Evolutionary conservation across 148 eudicot genomes (phyloP).

Genomic region (Fagopyrum esculentum): DNA sequence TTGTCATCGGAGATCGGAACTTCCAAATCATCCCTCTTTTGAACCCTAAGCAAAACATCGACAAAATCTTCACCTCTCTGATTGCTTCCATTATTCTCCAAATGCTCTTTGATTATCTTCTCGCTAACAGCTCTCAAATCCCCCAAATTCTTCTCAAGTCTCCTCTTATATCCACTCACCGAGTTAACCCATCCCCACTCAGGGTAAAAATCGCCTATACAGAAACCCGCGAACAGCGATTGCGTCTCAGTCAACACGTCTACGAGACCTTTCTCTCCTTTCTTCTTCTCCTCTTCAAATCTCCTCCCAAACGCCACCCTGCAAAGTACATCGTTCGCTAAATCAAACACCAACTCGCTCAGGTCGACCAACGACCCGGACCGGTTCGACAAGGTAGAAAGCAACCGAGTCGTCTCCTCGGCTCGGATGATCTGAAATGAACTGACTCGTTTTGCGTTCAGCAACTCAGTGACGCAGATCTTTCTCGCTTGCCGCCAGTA

Average conservation of each 20-base stretch:
- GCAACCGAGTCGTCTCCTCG: slow-evolving; percentile 30
- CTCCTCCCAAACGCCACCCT: slow-evolving; percentile 56
- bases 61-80: slow-evolving; percentile 32
- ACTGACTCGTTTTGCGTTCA: slow-evolving; percentile 38
- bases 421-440: slow-evolving; percentile 34
- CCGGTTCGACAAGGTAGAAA: slow-evolving; percentile 12
- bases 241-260: slow-evolving; percentile 41
- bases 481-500: slow-evolving; percentile 58
- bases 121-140: slow-evolving; percentile 43
- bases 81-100: slow-evolving; percentile 9
- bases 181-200: slow-evolving; percentile 38
- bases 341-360: slow-evolving; percentile 33
- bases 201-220: slow-evolving; percentile 45
- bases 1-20: slow-evolving; percentile 43
- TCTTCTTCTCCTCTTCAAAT: slow-evolving; percentile 13
- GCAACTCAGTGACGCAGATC: slow-evolving; percentile 45
- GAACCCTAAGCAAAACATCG: slow-evolving; percentile 51
- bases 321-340: slow-evolving; percentile 42
- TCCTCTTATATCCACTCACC: slow-evolving; percentile 32
- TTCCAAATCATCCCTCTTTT: slow-evolving; percentile 27
- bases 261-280: slow-evolving; percentile 20
- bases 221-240: slow-evolving; percentile 40
- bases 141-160: slow-evolving; percentile 32
- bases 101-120: slow-evolving; percentile 37
- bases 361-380: slow-evolving; percentile 19